A percentile compares a stretch with the other conserved stretches of the same genome.
These are phyloP conservation scores for Cryptomeria japonica DNA, from an alignment of 75 land plant genomes.

Conservation along the genomic window DNA sequence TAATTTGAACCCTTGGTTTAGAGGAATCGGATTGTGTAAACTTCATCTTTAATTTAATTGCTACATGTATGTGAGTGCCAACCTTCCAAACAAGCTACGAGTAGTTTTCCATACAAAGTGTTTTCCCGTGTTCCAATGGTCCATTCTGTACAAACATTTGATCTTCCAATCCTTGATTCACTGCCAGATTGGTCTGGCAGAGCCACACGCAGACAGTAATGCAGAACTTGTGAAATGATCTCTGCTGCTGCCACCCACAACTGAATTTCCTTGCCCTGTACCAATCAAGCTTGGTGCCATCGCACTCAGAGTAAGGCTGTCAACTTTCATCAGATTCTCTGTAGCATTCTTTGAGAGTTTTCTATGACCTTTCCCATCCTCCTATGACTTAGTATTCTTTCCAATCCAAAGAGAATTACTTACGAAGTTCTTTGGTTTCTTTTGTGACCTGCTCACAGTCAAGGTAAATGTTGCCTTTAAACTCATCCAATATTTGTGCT, in stretches of 20 bases:
- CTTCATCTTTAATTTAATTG: background rate
- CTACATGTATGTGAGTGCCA: background rate
- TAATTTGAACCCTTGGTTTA: background rate
- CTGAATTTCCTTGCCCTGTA: constrained; percentile 20
- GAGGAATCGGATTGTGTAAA: background rate
- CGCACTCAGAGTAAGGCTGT: background rate
- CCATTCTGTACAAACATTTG: constrained; percentile 20
- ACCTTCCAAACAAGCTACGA: constrained; percentile 24
- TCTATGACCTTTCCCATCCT: constrained; percentile 16
- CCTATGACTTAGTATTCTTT: background rate
- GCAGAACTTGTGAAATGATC: constrained; percentile 18
- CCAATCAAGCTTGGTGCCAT: background rate
- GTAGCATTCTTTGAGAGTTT: constrained; percentile 20
- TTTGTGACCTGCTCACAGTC: constrained; percentile 14
- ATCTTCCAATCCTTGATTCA: constrained; percentile 20
- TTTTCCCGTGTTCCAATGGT: constrained; percentile 22
- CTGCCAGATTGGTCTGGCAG: background rate
- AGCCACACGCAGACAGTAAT: constrained; percentile 13
- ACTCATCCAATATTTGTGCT: background rate
- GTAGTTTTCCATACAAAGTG: constrained; percentile 33
- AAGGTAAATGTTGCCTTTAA: background rate
- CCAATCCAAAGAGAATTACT: constrained; percentile 8
- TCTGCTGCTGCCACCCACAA: constrained; percentile 16
- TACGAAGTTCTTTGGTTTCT: constrained; percentile 21
- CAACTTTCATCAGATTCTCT: background rate